Base-by-base conservation (phyloP, 441 rosid genomes). In the Biscutella laevigata region DNA sequence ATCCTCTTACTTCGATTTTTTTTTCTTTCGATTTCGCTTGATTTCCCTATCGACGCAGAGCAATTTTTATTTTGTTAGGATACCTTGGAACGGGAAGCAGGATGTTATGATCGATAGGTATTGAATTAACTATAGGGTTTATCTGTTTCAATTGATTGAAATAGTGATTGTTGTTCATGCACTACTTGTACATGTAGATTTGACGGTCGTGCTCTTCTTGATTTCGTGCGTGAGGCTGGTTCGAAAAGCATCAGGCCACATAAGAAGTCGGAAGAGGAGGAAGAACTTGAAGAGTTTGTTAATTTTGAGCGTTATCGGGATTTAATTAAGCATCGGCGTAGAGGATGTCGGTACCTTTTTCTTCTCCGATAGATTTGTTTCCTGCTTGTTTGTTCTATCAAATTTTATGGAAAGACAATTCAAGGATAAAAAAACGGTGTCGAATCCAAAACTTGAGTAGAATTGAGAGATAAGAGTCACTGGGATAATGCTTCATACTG, bases 221-320 rank as follows among this genome's bases (percentile, higher is more conserved):
- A 90, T 77, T 90, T 90, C 61, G 80, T 90, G 56, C 69, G 96
- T 39, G 98, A 90, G 64, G 62, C 92, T 17, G 82, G 82, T 50
- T 69, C 73, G 11, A 66, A 77, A 22, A 67, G 61, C 6, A 52
- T 61, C 24, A 64, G 77, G 61, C 48, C 43, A 5, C 81, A 74
- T 15, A 79, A 74, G 49, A 92, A 79, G 70, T 70, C 95, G 0
- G 95, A 82, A 53, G 95, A 92, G 57, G 98, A 86, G 50, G 91
- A 83, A 71, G 96, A 92, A 77, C 64, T 92, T 15, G 98, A 91
- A 64, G 98, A 92, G 92, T 88, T 92, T 88, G 98, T 92, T 79
- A 92, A 74, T 86, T 92, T 92, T 79, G 95, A 92, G 96, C 94
- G 94, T 72, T 92, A 88, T 69, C 87, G 96, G 87, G 98, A 91